These are phyloP conservation scores for Cercospora sesami DNA, from an alignment of 2,329 filamentous ascomycete species.

Conservation along the genomic window DNA sequence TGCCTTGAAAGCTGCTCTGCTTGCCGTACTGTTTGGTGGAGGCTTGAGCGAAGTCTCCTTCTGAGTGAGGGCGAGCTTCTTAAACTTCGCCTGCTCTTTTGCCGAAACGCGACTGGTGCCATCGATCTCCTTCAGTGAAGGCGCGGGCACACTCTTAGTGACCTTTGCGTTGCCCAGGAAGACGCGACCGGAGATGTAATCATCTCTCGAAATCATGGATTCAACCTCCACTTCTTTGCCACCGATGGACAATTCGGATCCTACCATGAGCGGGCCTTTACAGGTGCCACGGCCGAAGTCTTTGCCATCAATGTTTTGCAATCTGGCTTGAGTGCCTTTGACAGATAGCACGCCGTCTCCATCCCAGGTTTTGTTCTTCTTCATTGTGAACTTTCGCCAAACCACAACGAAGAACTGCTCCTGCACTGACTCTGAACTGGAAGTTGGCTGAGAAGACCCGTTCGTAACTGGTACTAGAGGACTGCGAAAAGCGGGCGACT, in stretches of 20 bases:
- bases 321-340: conserved; percentile 56
- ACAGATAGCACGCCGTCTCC: conserved; percentile 67
- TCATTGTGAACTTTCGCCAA: conserved; percentile 66
- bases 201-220: conserved; percentile 59
- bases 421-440: conserved; percentile 24
- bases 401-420: conserved; percentile 49
- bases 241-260: conserved; percentile 61
- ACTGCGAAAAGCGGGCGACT: conserved; percentile 31
- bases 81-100: conserved; percentile 36
- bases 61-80: conserved; percentile 44
- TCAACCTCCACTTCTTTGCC: conserved; percentile 71
- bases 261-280: conserved; percentile 58
- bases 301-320: conserved; percentile 64
- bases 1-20: conserved; percentile 55
- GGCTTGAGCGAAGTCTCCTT: conserved; percentile 41
- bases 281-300: conserved; percentile 61
- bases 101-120: conserved; percentile 30
- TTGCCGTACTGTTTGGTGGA: conserved; percentile 44
- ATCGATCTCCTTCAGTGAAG: conserved; percentile 32
- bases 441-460: conserved; percentile 20
- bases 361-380: conserved; percentile 78
- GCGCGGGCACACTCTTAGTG: conserved; percentile 30
- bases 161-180: conserved; percentile 33
- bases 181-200: conserved; percentile 41
- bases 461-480: conserved; percentile 35